Evolutionary conservation across 768 basidiomycete species (phyloP), one percentile per base, ranked within the genome.

Genomic region (Daedaleopsis nitida): DNA sequence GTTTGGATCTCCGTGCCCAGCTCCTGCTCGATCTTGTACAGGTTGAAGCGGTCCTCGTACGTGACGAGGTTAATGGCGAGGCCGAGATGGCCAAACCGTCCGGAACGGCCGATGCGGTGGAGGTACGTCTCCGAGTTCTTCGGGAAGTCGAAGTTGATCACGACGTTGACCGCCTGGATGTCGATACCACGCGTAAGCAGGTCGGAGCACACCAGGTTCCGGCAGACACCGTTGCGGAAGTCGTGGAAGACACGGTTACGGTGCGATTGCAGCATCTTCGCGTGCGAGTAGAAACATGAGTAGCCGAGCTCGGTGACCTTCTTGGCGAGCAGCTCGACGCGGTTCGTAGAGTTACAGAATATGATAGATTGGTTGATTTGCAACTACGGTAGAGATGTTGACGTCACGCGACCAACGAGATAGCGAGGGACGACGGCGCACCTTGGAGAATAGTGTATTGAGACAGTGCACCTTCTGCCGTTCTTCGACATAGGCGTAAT

Each of bases 331-430:
- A 99, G 90, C 78, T 99, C 96, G 79, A 99, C 96, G 60, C 96
- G 94, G 81, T 98, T 97, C 70, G 96, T 99, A 66, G 96, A 98
- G 83, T 99, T 99, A 80, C 96, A 99, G 79, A 99, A 99, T 73
- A 99, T 99, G 78, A 99, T 98, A 61, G 96, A 98, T 79, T 99
- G 96, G 79, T 99, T 99, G 82, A 99, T 99, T 96, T 98, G 96
- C 53, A 99, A 86, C 94, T 98, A 73, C 13, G 59, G 39, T 44
- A 17, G 6, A 50, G 23, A 43, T 37, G 49, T 59, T 43, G 52
- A 34, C 23, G 24, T 12, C 35, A 60, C 51, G 54, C 59, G 32
- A 13, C 37, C 16, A 12, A 49, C 27, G 27, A 24, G 24, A 37
- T 0, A 55, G 27, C 27, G 27, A 32, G 27, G 14, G 23, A 34